phyloP scores from a whole-genome alignment of 805 yeast species.

The Monosporozyma unispora region DNA sequence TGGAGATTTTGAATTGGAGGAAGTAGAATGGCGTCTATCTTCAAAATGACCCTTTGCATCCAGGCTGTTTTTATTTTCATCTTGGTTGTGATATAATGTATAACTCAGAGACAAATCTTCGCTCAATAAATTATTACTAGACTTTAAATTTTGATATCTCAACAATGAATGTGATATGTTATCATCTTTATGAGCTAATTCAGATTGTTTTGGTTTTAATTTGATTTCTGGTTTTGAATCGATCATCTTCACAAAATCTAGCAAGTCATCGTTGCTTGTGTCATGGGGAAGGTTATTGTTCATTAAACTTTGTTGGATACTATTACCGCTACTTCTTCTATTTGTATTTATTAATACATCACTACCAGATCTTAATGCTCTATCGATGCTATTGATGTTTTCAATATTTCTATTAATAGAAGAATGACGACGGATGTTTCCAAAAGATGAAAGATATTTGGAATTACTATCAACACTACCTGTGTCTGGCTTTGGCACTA shows the following conservation, averaged over 20 bases:
- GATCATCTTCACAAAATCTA: constrained; percentile 62
- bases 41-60: background rate
- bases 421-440: constrained; percentile 51
- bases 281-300: constrained; percentile 3
- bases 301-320: background rate
- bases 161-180: constrained; percentile 39
- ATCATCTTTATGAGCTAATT: constrained; percentile 10
- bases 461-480: constrained; percentile 38
- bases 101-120: constrained; percentile 49
- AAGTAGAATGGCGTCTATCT: constrained; percentile 1
- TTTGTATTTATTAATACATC: background rate
- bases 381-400: constrained; percentile 6
- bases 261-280: constrained; percentile 35
- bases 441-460: constrained; percentile 63
- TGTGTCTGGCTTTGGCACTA: constrained; percentile 18
- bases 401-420: constrained; percentile 26
- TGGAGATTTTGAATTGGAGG: constrained; percentile 2
- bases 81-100: constrained; percentile 15
- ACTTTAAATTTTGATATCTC: constrained; percentile 43
- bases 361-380: constrained; percentile 2
- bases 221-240: constrained; percentile 54
- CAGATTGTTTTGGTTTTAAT: constrained; percentile 4
- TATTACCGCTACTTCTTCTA: background rate
- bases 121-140: constrained; percentile 45
- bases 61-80: background rate